Evolutionary conservation across 2,329 filamentous ascomycete species (phyloP), one percentile per base, ranked within the genome.

Genomic region (Ophiostoma ips): DNA sequence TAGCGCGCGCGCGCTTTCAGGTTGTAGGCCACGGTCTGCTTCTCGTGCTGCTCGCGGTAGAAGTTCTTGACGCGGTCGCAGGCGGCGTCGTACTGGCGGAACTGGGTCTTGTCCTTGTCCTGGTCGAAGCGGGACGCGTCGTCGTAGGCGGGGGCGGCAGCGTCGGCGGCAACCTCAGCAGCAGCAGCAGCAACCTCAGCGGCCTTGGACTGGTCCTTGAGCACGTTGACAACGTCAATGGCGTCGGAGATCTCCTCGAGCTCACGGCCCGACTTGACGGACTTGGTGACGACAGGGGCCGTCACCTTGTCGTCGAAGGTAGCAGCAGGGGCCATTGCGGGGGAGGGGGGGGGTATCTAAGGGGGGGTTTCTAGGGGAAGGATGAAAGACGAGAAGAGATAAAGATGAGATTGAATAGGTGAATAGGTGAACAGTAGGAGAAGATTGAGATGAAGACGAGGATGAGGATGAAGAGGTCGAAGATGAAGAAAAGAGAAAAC

Each of bases 41-140:
- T 80, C 61, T 71, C 70, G 64, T 81, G 78, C 61, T 81, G 78
- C 62, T 79, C 86, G 52, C 71, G 73, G 75, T 94, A 95, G 68
- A 94, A 94, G 70, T 75, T 77, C 72, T 88, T 88, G 64, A 94
- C 87, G 47, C 85, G 77, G 67, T 87, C 83, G 68, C 83, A 87
- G 38, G 87, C 86, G 15, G 81, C 80, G 59, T 87, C 81, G 67
- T 90, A 95, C 63, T 92, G 82, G 33, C 88, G 59, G 55, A 66
- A 66, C 37, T 57, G 51, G 0, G 60, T 51, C 57, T 63, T 63
- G 60, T 66, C 62, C 54, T 64, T 66, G 2, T 55, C 56, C 8
- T 55, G 43, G 57, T 65, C 62, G 50, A 65, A 65, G 38, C 52
- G 46, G 33, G 59, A 59, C 33, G 35, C 40, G 6, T 53, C 56